Evolutionary conservation across 192 early-diverging fungal genomes (phyloP).

Genomic region (Coemansia sp.): DNA sequence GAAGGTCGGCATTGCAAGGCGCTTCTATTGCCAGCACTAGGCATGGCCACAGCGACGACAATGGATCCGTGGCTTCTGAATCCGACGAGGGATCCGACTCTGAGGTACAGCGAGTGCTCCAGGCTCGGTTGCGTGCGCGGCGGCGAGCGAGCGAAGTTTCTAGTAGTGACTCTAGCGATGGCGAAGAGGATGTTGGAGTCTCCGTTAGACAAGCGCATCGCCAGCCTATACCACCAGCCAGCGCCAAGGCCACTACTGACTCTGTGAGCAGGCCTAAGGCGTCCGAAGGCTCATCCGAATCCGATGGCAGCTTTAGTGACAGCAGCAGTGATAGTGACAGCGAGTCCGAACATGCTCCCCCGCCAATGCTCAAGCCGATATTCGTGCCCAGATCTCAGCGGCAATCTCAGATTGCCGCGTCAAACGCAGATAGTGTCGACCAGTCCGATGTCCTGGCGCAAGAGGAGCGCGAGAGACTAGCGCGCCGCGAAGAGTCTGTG

Average conservation of each 20-base stretch:
- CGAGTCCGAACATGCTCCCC: slow-evolving; percentile 61
- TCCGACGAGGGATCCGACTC: slow-evolving; percentile 12
- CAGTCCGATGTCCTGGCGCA: slow-evolving; percentile 25
- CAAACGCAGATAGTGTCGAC: neutral
- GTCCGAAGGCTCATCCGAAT: neutral
- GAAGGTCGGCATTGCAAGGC: neutral
- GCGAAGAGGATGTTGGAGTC: neutral
- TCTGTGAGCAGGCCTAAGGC: neutral
- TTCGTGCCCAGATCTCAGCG: slow-evolving; percentile 87
- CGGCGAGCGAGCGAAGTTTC: slow-evolving; percentile 13
- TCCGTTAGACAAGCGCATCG: neutral
- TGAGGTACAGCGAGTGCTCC: slow-evolving; percentile 26
- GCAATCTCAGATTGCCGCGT: neutral
- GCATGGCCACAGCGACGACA: neutral
- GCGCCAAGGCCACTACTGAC: neutral
- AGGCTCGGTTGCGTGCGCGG: slow-evolving; percentile 24
- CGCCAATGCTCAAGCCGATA: slow-evolving; percentile 80
- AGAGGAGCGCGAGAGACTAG: slow-evolving; percentile 58
- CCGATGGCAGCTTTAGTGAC: slow-evolving; percentile 1
- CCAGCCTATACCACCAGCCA: neutral
- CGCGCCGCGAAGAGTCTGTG: slow-evolving; percentile 51
- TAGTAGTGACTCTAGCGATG: neutral
- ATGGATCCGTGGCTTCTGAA: neutral
- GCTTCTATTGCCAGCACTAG: neutral
- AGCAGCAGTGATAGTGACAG: slow-evolving; percentile 55